These are phyloP conservation scores for Thecaphora frezii DNA, from an alignment of 1,284 basidiomycete genomes.

Conservation along the genomic window DNA sequence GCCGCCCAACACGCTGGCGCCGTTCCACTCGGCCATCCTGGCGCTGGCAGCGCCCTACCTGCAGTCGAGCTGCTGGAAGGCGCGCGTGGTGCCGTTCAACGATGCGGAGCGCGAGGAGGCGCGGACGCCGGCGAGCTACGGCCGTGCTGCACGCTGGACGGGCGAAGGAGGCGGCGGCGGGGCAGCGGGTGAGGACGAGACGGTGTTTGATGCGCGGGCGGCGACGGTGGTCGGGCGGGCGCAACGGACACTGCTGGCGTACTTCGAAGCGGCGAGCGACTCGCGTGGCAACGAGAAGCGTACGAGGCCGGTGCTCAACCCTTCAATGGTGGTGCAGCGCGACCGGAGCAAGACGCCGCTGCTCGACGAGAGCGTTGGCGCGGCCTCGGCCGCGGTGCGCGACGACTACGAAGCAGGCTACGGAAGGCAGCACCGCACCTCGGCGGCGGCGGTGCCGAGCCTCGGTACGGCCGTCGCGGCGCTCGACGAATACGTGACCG, in stretches of 20 bases:
- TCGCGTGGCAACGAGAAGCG: conserved; percentile 17
- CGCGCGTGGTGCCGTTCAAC: conserved; percentile 69
- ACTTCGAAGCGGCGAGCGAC: conserved; percentile 49
- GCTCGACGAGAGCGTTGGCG: conserved; percentile 8
- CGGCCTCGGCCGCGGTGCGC: conserved; percentile 14
- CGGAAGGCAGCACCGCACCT: conserved; percentile 16
- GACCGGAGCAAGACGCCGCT: conserved; percentile 28
- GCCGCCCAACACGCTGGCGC: conserved; percentile 60
- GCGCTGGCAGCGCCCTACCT: conserved; percentile 75
- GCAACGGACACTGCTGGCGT: conserved; percentile 40
- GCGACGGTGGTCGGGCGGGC: conserved; percentile 30
- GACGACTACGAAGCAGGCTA: conserved; percentile 21
- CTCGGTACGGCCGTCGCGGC: conserved; percentile 74
- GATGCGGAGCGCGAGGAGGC: conserved; percentile 70
- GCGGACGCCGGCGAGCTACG: conserved; percentile 46
- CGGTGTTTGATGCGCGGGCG: conserved; percentile 38
- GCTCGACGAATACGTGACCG: conserved; percentile 66
- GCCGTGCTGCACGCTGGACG: conserved; percentile 26
- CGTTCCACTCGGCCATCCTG: conserved; percentile 75
- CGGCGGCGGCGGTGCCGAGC: conserved; percentile 66
- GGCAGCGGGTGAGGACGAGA: conserved; percentile 30
- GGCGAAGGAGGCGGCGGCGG: conserved; percentile 15
- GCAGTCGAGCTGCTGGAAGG: conserved; percentile 68
- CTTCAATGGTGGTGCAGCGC: conserved; percentile 31
- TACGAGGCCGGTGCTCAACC: conserved; percentile 33